These are phyloP conservation scores for Ophiosphaerella herpotricha DNA, from an alignment of 2,329 filamentous ascomycete species.

Conservation along the genomic window DNA sequence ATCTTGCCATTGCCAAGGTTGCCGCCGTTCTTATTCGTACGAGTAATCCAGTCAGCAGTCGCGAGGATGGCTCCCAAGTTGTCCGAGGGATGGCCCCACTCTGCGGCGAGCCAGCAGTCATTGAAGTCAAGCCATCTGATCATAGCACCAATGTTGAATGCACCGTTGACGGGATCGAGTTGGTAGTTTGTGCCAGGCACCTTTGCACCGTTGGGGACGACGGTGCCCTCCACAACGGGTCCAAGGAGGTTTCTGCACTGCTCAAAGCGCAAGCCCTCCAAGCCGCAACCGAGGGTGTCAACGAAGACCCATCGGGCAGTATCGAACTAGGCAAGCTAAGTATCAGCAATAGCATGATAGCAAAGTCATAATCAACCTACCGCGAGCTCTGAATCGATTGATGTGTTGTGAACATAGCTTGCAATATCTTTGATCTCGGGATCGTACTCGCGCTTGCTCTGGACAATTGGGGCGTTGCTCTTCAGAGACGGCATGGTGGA, in stretches of 20 bases:
- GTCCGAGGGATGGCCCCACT: conserved; percentile 98
- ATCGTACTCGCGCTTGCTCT: conserved; percentile 67
- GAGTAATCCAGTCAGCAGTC: conserved; percentile 95
- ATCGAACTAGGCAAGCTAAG: conserved; percentile 68
- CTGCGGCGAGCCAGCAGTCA: conserved; percentile 98
- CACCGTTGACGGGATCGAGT: conserved; percentile 91
- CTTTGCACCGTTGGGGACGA: conserved; percentile 88
- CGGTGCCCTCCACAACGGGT: conserved; percentile 85
- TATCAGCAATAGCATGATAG: conserved; percentile 16
- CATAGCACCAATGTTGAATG: conserved; percentile 99
- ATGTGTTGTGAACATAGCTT: conserved; percentile 89
- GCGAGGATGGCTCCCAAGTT: conserved; percentile 96
- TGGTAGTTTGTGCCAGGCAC: conserved; percentile 92
- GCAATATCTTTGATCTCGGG: conserved; percentile 95
- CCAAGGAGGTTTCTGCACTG: conserved; percentile 95
- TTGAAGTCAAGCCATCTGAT: conserved; percentile 99
- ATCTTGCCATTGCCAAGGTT: conserved; percentile 73
- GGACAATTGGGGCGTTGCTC: conserved; percentile 37
- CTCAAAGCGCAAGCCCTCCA: conserved; percentile 93
- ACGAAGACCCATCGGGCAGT: conserved; percentile 96
- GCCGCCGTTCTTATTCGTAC: conserved; percentile 87
- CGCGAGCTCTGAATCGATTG: conserved; percentile 88
- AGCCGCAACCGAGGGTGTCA: conserved; percentile 94
- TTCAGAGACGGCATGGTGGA: conserved; percentile 46
- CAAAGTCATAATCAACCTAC: conserved; percentile 56